These are phyloP conservation scores for Lindgomyces ingoldianus DNA, from an alignment of 495 filamentous ascomycete species.

Conservation along the genomic window DNA sequence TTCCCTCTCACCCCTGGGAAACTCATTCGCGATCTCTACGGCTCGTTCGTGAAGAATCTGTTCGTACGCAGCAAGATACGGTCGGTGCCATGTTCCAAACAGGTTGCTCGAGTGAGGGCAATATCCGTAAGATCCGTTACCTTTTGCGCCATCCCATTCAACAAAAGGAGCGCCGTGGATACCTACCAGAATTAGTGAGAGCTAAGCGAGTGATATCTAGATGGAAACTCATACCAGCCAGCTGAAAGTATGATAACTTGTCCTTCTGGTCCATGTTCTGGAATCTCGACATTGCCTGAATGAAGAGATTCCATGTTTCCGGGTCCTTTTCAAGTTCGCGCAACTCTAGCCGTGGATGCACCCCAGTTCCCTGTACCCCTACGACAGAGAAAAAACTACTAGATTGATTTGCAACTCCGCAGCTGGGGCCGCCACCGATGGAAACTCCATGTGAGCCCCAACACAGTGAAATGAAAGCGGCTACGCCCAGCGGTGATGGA, in stretches of 20 bases:
- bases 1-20: constrained; percentile 8
- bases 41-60: constrained; percentile 21
- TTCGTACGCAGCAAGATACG: constrained; percentile 26
- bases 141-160: constrained; percentile 19
- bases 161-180: constrained; percentile 28
- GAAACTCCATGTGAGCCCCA: not conserved
- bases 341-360: constrained; percentile 40
- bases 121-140: constrained; percentile 7
- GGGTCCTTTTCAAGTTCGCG: constrained; percentile 37
- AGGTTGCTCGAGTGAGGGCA: constrained; percentile 28
- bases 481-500: constrained; percentile 1
- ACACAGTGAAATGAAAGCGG: constrained; percentile 2
- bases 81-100: constrained; percentile 26
- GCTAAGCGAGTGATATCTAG: not conserved
- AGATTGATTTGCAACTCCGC: constrained; percentile 1
- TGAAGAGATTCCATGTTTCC: constrained; percentile 41
- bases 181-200: constrained; percentile 3
- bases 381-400: constrained; percentile 28
- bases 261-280: constrained; percentile 34
- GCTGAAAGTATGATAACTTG: constrained; percentile 40
- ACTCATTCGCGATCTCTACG: constrained; percentile 22
- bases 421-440: constrained; percentile 5
- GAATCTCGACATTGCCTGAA: constrained; percentile 39
- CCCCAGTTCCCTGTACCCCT: constrained; percentile 33
- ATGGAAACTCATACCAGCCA: constrained; percentile 31